Percentiles rank a stretch among this genome's conserved stretches.
Evolutionary conservation across 2,329 filamentous ascomycete genomes (phyloP).

Genomic region (Hypoxylon sp.): DNA sequence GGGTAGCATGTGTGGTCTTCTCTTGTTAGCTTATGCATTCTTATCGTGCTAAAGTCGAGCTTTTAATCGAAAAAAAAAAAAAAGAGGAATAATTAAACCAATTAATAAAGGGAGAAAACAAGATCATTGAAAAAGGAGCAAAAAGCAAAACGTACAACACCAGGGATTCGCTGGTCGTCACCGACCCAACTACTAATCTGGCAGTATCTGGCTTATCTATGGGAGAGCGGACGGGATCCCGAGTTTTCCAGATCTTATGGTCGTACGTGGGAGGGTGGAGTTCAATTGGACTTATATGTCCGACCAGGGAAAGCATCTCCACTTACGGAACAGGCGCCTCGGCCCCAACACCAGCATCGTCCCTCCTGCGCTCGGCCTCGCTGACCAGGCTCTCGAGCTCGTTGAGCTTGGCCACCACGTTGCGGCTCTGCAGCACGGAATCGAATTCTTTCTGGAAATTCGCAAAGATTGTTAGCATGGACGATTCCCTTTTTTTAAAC

Average conservation of each 20-base stretch:
- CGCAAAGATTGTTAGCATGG: conserved; percentile 24
- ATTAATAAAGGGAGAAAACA: too few species aligned
- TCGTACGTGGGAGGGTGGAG: conserved; percentile 39
- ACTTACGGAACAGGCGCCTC: conserved; percentile 64
- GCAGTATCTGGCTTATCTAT: conserved; percentile 45
- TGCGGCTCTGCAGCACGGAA: conserved; percentile 65
- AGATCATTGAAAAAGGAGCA: conserved; percentile 13
- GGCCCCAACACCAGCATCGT: conserved; percentile 50
- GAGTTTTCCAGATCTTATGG: conserved; percentile 44
- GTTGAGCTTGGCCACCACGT: conserved; percentile 71
- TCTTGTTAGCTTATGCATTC: conserved; percentile 5
- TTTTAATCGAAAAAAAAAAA: background rate
- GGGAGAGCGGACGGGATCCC: conserved; percentile 49
- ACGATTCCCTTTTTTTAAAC: background rate
- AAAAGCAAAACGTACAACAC: conserved; percentile 48
- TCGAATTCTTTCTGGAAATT: conserved; percentile 69
- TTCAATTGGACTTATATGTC: conserved; percentile 35
- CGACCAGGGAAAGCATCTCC: conserved; percentile 4
- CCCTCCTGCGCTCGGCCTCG: conserved; percentile 62
- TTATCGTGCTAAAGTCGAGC: too few species aligned
- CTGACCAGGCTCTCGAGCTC: conserved; percentile 70
- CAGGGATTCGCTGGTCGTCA: conserved; percentile 49
- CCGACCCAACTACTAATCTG: conserved; percentile 46
- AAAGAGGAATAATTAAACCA: background rate
- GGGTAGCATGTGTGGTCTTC: conserved; percentile 69